phyloP scores from a whole-genome alignment of 2,329 filamentous ascomycete genomes.

The Cladophialophora immunda region DNA sequence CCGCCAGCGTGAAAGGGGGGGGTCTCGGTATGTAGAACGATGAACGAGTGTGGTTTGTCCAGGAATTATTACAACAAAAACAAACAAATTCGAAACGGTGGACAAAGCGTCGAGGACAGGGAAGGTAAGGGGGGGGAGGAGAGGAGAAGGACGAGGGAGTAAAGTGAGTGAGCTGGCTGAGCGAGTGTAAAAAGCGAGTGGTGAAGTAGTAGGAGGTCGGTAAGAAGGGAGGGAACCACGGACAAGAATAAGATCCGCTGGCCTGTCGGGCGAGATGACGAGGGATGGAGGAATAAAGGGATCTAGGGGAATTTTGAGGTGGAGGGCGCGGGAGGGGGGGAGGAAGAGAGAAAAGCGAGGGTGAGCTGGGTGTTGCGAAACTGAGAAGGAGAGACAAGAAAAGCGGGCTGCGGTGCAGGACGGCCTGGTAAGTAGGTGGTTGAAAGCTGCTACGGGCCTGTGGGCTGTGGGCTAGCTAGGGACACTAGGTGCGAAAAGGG shows the following conservation, averaged over 20 bases:
- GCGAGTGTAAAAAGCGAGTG: constrained; percentile 22
- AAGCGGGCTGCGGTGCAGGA: constrained; percentile 23
- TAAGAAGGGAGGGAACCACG: constrained; percentile 20
- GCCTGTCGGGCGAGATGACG: constrained; percentile 31
- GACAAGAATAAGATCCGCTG: constrained; percentile 31
- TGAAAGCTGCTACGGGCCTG: constrained; percentile 17
- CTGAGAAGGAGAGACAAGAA: constrained; percentile 20
- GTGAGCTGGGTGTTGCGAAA: constrained; percentile 20
- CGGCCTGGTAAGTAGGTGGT: neutral
- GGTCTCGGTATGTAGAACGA: constrained; percentile 13
- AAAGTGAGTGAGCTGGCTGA: constrained; percentile 22
- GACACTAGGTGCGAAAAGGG: constrained; percentile 6
- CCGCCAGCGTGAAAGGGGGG: constrained; percentile 33
- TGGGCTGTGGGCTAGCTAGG: constrained; percentile 20
- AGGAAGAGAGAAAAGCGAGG: constrained; percentile 1
- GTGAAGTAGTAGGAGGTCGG: constrained; percentile 30
- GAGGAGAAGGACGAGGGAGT: constrained; percentile 15
- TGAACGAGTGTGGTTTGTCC: constrained; percentile 28
- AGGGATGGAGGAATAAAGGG: constrained; percentile 17
- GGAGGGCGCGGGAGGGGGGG: constrained; percentile 14
- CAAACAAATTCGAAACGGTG: constrained; percentile 16
- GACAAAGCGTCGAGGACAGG: constrained; percentile 21
- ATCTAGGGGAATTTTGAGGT: constrained; percentile 14
- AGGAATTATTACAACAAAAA: constrained; percentile 31
- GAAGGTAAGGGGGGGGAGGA: constrained; percentile 6